Conservation (phyloP, 2,329 filamentous ascomycete species). For the Sporothrix sp. region DNA sequence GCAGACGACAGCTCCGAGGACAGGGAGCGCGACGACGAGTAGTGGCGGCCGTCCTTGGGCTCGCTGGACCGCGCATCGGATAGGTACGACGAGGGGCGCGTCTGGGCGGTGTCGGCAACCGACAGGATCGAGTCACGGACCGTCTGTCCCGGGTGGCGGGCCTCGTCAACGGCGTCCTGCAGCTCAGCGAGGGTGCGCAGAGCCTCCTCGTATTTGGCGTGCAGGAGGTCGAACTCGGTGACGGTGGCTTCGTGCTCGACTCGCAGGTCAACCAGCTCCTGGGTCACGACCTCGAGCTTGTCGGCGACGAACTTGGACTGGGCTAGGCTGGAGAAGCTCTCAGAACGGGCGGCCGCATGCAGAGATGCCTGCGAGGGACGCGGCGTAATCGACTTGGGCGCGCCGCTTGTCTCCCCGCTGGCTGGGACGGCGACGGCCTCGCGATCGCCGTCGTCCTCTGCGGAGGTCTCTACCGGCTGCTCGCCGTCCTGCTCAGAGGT, state of each 20-base stretch:
- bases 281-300: slow-evolving; percentile 82
- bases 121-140: slow-evolving; percentile 49
- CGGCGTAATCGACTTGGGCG: slow-evolving; percentile 15
- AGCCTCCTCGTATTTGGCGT: slow-evolving; percentile 84
- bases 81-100: slow-evolving; percentile 73
- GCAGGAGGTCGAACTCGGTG: slow-evolving; percentile 69
- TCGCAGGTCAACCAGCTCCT: slow-evolving; percentile 82
- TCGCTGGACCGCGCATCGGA: slow-evolving; percentile 63
- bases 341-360: background rate
- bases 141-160: slow-evolving; percentile 47
- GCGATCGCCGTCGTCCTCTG: background rate
- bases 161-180: slow-evolving; percentile 76
- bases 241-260: slow-evolving; percentile 82
- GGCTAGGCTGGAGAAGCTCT: slow-evolving; percentile 48
- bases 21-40: slow-evolving; percentile 78
- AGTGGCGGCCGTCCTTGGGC: slow-evolving; percentile 55
- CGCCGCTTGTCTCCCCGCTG: background rate
- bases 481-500: slow-evolving; percentile 22
- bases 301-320: slow-evolving; percentile 82
- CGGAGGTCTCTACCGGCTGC: background rate
- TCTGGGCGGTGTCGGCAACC: slow-evolving; percentile 37
- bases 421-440: background rate
- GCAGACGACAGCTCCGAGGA: slow-evolving; percentile 89
- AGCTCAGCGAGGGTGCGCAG: slow-evolving; percentile 72
- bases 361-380: slow-evolving; percentile 16